Conservation (phyloP, 208 protist genomes). For the Leishmania major region DNA sequence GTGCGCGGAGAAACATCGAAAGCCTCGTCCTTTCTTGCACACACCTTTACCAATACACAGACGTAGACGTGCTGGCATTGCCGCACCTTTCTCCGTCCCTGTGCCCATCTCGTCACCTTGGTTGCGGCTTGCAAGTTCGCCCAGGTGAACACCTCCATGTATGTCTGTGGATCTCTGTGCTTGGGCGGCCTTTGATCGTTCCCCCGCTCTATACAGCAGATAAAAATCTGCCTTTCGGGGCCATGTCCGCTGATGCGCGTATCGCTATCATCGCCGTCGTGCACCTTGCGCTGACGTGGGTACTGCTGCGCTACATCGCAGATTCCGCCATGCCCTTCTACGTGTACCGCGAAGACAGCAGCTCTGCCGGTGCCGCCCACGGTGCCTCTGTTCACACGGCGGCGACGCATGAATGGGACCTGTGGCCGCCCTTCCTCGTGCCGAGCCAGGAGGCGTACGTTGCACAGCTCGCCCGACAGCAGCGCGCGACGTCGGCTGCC, state of each 20-base stretch:
- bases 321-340: slow-evolving; percentile 35
- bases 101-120: neutral
- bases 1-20: neutral
- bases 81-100: neutral
- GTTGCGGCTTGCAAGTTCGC: neutral
- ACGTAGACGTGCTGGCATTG: neutral
- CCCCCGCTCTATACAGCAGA: neutral
- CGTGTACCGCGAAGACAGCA: slow-evolving; percentile 6
- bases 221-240: neutral
- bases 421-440: slow-evolving; percentile 12
- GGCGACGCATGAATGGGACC: slow-evolving; percentile 3
- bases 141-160: neutral
- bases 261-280: neutral
- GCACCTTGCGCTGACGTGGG: slow-evolving; percentile 24
- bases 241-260: neutral
- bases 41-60: neutral
- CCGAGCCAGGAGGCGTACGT: neutral
- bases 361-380: neutral
- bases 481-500: slow-evolving; percentile 12
- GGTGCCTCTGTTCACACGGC: neutral
- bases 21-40: neutral
- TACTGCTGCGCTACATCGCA: slow-evolving; percentile 22
- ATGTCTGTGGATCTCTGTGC: neutral
- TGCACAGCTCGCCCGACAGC: neutral
- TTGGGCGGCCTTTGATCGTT: neutral